Conservation (phyloP, 164 flowering plant genomes). For the Chimonanthus salicifolius region DNA sequence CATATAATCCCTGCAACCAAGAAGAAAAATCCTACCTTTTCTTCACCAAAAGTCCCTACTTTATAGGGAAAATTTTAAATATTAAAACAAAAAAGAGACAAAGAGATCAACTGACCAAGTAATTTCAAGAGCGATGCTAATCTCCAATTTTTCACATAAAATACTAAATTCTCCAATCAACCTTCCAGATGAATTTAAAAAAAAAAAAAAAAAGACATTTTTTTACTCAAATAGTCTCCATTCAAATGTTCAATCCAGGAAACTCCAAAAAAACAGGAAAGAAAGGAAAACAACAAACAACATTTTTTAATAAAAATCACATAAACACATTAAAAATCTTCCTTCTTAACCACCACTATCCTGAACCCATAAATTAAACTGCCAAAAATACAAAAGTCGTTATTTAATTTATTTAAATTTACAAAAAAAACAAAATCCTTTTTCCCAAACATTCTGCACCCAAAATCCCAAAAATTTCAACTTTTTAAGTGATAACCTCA, state of each 20-base stretch:
- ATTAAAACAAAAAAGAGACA: no score
- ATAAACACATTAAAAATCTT: no score
- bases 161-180: not conserved
- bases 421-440: not conserved
- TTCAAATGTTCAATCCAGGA: not conserved
- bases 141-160: not conserved
- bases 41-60: not conserved
- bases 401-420: not conserved
- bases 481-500: not conserved
- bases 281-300: no score
- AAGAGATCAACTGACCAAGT: slow-evolving; percentile 33
- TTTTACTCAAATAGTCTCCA: not conserved
- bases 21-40: not conserved
- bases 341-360: no score
- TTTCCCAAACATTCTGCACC: no score
- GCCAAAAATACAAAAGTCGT: not conserved
- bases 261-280: not conserved
- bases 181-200: not conserved
- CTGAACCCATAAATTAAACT: not conserved
- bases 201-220: not conserved
- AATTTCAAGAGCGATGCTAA: slow-evolving; percentile 59
- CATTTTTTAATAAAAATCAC: no score
- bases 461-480: not conserved
- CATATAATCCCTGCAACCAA: not conserved
- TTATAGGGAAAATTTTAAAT: no score